Evolutionary conservation across 2,329 filamentous ascomycete species (phyloP).

Genomic region (Arthroderma uncinatum): DNA sequence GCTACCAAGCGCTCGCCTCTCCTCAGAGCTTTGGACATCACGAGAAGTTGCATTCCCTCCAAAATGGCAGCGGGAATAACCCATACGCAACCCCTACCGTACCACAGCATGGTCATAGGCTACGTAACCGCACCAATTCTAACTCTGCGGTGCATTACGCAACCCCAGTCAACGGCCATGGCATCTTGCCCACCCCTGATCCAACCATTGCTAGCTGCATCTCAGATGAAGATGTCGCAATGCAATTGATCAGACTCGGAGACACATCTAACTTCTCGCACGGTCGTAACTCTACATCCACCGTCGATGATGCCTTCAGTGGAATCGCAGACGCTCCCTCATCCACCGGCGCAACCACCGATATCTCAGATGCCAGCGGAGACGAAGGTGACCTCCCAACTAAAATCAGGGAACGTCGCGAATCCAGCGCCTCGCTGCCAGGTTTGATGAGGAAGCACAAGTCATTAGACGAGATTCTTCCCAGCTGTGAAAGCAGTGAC

Average conservation of each 20-base stretch:
- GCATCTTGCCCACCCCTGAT: slow-evolving; percentile 80
- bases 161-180: slow-evolving; percentile 33
- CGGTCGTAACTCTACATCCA: slow-evolving; percentile 84
- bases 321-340: slow-evolving; percentile 76
- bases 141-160: slow-evolving; percentile 34
- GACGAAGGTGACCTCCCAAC: slow-evolving; percentile 39
- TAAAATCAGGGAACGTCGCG: slow-evolving; percentile 9
- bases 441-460: slow-evolving; percentile 39
- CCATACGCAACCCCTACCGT: slow-evolving; percentile 52
- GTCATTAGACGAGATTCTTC: slow-evolving; percentile 42
- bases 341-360: slow-evolving; percentile 73
- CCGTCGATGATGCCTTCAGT: slow-evolving; percentile 85
- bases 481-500: slow-evolving; percentile 47
- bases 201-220: slow-evolving; percentile 96
- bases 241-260: slow-evolving; percentile 91
- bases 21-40: slow-evolving; percentile 62
- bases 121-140: slow-evolving; percentile 53
- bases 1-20: slow-evolving; percentile 67
- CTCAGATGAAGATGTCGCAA: slow-evolving; percentile 93
- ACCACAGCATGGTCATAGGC: slow-evolving; percentile 50
- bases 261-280: slow-evolving; percentile 90
- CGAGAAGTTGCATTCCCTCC: slow-evolving; percentile 30
- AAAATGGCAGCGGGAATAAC: slow-evolving; percentile 22
- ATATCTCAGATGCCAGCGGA: slow-evolving; percentile 54
- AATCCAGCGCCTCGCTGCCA: slow-evolving; percentile 36